These are phyloP conservation scores for Sporothrix schenckii DNA, from an alignment of 2,329 filamentous ascomycete species.

Conservation along the genomic window DNA sequence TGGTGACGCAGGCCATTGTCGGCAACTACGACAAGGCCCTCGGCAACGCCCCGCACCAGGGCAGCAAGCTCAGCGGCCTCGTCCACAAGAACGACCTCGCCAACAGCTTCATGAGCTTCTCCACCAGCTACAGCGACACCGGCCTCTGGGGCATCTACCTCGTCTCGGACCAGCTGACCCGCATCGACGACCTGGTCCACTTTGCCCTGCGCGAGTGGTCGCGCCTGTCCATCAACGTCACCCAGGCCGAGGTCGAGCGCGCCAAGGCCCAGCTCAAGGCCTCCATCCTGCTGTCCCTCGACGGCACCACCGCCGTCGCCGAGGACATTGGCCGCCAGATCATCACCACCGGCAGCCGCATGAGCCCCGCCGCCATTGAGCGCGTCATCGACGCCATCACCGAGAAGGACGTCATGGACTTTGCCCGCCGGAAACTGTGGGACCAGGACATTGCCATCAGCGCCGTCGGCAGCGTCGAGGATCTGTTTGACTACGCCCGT, in stretches of 20 bases:
- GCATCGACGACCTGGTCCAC: constrained; percentile 93
- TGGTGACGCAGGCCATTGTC: constrained; percentile 97
- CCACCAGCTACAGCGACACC: constrained; percentile 98
- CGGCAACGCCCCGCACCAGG: constrained; percentile 95
- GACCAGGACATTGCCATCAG: constrained; percentile 94
- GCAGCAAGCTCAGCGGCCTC: constrained; percentile 95
- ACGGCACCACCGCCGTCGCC: constrained; percentile 94
- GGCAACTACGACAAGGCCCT: constrained; percentile 99
- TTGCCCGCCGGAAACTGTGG: constrained; percentile 94
- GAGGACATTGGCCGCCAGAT: constrained; percentile 99
- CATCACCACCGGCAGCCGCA: constrained; percentile 91
- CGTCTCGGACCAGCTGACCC: constrained; percentile 83
- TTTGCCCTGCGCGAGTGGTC: constrained; percentile 99
- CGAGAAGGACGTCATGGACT: constrained; percentile 96
- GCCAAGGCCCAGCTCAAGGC: constrained; percentile 99
- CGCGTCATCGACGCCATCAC: constrained; percentile 84
- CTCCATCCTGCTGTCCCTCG: constrained; percentile 92
- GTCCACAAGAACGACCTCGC: constrained; percentile 93
- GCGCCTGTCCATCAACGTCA: constrained; percentile 85
- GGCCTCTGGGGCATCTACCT: constrained; percentile 99
- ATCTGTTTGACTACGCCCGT: constrained; percentile 68
- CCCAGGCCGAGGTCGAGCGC: constrained; percentile 89
- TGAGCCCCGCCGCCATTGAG: constrained; percentile 93
- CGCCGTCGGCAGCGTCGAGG: constrained; percentile 92
- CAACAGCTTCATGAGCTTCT: constrained; percentile 99